Conservation (phyloP, 306 rosid species). For the Acacia acuminata region DNA sequence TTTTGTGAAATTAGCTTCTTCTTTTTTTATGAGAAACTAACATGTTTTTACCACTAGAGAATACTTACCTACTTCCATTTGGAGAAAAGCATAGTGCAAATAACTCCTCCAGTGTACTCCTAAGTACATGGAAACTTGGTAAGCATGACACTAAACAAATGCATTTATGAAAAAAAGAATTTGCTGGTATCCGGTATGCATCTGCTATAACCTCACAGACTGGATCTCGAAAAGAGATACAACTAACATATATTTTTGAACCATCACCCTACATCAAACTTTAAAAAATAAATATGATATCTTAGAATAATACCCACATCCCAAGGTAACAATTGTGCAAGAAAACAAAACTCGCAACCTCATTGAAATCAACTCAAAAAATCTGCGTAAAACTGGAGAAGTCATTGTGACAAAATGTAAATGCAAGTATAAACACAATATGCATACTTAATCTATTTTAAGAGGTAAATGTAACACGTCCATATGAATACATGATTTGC, state of each 20-base stretch:
- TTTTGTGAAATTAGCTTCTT: not conserved
- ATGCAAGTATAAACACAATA: constrained; percentile 6
- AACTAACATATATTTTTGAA: constrained; percentile 92
- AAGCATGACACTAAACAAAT: constrained; percentile 95
- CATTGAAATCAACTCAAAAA: constrained; percentile 25
- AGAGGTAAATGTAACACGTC: not conserved
- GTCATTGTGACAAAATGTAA: constrained; percentile 12
- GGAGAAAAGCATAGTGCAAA: constrained; percentile 83
- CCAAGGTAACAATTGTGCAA: constrained; percentile 23
- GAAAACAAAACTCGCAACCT: constrained; percentile 24
- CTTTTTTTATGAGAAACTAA: not conserved
- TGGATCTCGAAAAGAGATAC: constrained; percentile 95
- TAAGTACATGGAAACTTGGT: constrained; percentile 73
- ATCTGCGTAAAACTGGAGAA: constrained; percentile 1
- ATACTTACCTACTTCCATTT: constrained; percentile 83
- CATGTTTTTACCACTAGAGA: constrained; percentile 32
- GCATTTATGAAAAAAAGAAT: constrained; percentile 95
- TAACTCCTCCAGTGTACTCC: constrained; percentile 85
- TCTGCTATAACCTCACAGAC: constrained; percentile 89
- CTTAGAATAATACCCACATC: constrained; percentile 23
- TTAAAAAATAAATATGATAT: constrained; percentile 31
- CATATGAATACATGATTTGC: not conserved
- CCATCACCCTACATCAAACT: constrained; percentile 85
- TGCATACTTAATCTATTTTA: not conserved
- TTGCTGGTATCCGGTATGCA: constrained; percentile 83